Conservation (phyloP, 805 yeast species). For the Pichia californica region DNA sequence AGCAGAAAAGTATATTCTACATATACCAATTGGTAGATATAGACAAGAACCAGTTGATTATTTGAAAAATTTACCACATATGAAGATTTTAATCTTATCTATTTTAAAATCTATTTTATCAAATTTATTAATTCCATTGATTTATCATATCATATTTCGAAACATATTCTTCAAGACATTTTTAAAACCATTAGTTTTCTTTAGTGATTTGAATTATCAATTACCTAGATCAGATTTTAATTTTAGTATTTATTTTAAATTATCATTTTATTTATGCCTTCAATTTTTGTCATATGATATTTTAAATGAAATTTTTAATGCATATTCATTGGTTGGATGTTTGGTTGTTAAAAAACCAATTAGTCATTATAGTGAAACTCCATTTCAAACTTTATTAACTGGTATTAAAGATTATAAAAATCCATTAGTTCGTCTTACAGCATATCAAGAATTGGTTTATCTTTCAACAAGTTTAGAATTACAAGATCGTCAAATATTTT, state of each 20-base stretch:
- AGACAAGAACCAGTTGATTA: constrained; percentile 35
- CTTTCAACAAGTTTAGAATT: constrained; percentile 45
- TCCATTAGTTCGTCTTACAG: constrained; percentile 50
- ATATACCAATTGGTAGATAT: constrained; percentile 38
- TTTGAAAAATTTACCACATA: constrained; percentile 11
- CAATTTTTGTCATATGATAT: constrained; percentile 45
- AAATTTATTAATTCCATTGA: constrained; percentile 28
- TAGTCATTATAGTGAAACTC: constrained; percentile 52
- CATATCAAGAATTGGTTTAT: constrained; percentile 70
- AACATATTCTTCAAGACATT: constrained; percentile 36
- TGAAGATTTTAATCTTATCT: constrained; percentile 19
- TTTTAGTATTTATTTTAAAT: not conserved
- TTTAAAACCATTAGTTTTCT: constrained; percentile 26
- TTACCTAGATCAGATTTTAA: constrained; percentile 32
- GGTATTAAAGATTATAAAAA: constrained; percentile 50
- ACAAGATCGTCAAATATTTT: constrained; percentile 47
- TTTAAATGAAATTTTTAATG: constrained; percentile 51
- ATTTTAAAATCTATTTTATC: constrained; percentile 34
- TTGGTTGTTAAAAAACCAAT: constrained; percentile 59
- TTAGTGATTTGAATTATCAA: constrained; percentile 32
- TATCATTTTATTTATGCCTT: constrained; percentile 23
- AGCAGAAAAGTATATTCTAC: constrained; percentile 49
- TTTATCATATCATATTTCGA: constrained; percentile 34
- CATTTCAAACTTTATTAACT: constrained; percentile 54
- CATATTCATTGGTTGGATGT: constrained; percentile 68